Evolutionary conservation across 2,329 filamentous ascomycete genomes (phyloP).

Genomic region (Metarhizium anisopliae): DNA sequence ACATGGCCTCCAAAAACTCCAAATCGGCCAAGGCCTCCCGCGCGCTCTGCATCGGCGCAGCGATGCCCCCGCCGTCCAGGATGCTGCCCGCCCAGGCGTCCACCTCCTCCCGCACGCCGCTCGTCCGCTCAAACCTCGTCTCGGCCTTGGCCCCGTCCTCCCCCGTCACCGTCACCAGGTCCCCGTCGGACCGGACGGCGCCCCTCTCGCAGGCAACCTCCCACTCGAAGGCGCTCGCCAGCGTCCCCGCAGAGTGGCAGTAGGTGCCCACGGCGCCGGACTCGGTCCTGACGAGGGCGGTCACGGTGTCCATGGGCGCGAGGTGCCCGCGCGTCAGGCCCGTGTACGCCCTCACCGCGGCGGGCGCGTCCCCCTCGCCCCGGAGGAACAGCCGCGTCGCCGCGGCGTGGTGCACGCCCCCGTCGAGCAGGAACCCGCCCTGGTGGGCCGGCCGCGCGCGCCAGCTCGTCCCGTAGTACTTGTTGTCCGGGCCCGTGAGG

Average conservation of each 20-base stretch:
- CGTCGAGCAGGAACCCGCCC: conserved; percentile 61
- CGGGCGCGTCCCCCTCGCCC: conserved; percentile 31
- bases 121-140: conserved; percentile 39
- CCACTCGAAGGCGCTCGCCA: conserved; percentile 43
- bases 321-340: conserved; percentile 46
- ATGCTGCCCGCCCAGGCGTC: conserved; percentile 48
- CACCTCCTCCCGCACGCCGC: conserved; percentile 51
- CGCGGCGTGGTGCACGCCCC: conserved; percentile 59
- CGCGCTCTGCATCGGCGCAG: conserved; percentile 35
- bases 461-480: conserved; percentile 49
- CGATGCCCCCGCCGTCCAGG: conserved; percentile 34
- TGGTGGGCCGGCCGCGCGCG: conserved; percentile 49
- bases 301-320: conserved; percentile 57
- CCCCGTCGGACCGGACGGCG: conserved; percentile 36
- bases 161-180: conserved; percentile 28
- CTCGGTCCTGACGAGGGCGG: conserved; percentile 45
- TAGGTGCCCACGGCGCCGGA: conserved; percentile 49
- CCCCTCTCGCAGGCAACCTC: conserved; percentile 50
- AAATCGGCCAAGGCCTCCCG: conserved; percentile 53
- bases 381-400: conserved; percentile 35
- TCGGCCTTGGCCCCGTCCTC: conserved; percentile 17
- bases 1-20: conserved; percentile 46
- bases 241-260: conserved; percentile 48
- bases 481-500: conserved; percentile 27
- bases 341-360: conserved; percentile 45